Evolutionary conservation across 495 filamentous ascomycete species (phyloP), one percentile per base, ranked within the genome.

Genomic region (Collariella sp.): DNA sequence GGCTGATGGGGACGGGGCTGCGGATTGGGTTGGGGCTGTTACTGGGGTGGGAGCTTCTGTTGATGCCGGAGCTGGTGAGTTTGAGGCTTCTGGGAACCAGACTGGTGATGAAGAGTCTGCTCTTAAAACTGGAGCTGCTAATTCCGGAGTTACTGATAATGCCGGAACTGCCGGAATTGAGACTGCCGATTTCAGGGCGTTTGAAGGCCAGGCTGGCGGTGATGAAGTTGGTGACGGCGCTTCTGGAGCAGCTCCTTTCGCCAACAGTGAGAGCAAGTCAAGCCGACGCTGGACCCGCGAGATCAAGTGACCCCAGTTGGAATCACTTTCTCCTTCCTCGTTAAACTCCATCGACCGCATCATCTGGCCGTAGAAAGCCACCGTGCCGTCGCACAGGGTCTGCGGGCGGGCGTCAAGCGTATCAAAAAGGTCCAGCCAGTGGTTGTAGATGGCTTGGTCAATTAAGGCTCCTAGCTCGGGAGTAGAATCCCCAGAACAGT

Each of bases 401-500:
- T 47, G 19, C 2, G 48, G 12, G 10, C 59, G 56, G 0, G 56
- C 39, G 5, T 61, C 52, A 13, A 70, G 40, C 2, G 54, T 15
- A 12, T 71, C 71, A 39, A 73, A 70, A 23, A 74, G 61, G 2
- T 66, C 62, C 29, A 56, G 47, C 71, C 70, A 74, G 46, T 62
- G 58, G 44, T 67, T 53, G 19, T 67, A 46, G 12, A 55, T 58
- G 5, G 66, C 38, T 38, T 70, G 62, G 6, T 63, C 56, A 2
- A 71, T 29, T n/a, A 65, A 34, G 12, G 45, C 16, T 2, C 29
- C 20, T 18, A 66, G 15, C 43, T 51, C 50, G 15, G 1, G 41
- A 13, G 5, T n/a, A n/a, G n/a, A n/a, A n/a, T n/a, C 18, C 19
- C 33, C 19, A 5, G 33, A 16, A 38, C 19, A 31, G 26, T 57